Evolutionary conservation across 169 alveolate genomes (phyloP).

Genomic region (Plasmodium gonderi): DNA sequence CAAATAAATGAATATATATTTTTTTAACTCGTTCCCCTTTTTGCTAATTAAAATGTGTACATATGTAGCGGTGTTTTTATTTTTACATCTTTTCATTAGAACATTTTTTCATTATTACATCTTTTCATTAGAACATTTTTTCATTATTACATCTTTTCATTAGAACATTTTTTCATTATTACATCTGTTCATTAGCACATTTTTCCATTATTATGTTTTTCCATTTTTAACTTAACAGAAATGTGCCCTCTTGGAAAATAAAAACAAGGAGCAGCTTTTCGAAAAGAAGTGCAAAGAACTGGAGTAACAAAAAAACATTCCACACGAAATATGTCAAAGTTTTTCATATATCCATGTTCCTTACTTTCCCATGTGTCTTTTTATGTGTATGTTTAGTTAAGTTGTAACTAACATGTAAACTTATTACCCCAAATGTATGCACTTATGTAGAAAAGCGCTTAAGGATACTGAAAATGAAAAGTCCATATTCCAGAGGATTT

Average conservation of each 20-base stretch:
- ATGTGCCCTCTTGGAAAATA: slow-evolving; percentile 54
- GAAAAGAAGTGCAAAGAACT: slow-evolving; percentile 47
- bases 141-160: too few relatives aligned
- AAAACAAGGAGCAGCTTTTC: not conserved
- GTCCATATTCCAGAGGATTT: slow-evolving; percentile 32
- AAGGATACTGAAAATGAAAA: slow-evolving; percentile 67
- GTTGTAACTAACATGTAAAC: not conserved
- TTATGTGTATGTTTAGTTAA: not conserved
- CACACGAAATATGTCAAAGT: not conserved
- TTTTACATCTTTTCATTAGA: too few relatives aligned
- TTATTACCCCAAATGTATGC: not conserved
- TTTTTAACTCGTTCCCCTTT: too few relatives aligned
- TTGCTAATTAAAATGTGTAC: too few relatives aligned
- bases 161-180: not conserved
- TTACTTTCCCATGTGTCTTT: not conserved
- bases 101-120: too few relatives aligned
- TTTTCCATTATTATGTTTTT: slow-evolving; percentile 15
- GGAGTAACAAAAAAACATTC: slow-evolving; percentile 6
- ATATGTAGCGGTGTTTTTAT: too few relatives aligned
- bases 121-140: too few relatives aligned
- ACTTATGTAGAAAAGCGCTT: slow-evolving; percentile 13
- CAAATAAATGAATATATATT: too few relatives aligned
- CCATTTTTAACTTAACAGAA: slow-evolving; percentile 21
- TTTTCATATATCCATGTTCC: not conserved
- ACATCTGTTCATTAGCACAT: too few relatives aligned